Percentiles rank a stretch among this genome's conserved stretches.
Evolutionary conservation across 2,329 filamentous ascomycete genomes (phyloP).

Genomic region (Albophoma yamanashiensis): DNA sequence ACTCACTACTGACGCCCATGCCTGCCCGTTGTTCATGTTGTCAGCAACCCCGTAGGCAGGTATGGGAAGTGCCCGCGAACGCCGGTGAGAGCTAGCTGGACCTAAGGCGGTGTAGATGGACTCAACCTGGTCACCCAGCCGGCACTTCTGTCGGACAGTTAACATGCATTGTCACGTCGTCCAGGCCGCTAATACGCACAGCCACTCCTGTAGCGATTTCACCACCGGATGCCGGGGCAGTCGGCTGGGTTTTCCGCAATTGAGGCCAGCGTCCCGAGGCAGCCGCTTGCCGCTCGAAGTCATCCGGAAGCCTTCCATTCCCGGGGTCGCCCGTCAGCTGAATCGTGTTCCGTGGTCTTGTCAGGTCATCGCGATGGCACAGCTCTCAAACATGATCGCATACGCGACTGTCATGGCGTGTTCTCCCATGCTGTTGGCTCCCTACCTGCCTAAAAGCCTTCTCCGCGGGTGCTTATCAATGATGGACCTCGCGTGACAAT

Average conservation of each 20-base stretch:
- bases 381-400: conserved; percentile 2
- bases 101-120: background rate
- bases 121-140: background rate
- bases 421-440: background rate
- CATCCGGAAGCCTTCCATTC: background rate
- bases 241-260: too few relatives aligned
- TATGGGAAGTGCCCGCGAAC: background rate
- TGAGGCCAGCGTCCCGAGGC: background rate
- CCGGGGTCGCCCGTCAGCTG: background rate
- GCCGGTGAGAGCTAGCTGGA: background rate
- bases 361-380: background rate
- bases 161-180: background rate
- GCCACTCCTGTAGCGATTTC: background rate
- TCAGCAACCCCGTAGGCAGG: background rate
- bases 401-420: background rate
- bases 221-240: too few relatives aligned
- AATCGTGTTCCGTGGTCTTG: background rate
- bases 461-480: background rate
- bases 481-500: background rate
- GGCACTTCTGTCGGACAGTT: background rate
- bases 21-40: background rate
- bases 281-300: background rate
- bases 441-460: too few relatives aligned
- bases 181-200: background rate
- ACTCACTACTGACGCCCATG: background rate